Percentiles rank a stretch among this genome's conserved stretches.
Conservation (phyloP, 148 eudicot genomes). For the Cornus kousa region DNA sequence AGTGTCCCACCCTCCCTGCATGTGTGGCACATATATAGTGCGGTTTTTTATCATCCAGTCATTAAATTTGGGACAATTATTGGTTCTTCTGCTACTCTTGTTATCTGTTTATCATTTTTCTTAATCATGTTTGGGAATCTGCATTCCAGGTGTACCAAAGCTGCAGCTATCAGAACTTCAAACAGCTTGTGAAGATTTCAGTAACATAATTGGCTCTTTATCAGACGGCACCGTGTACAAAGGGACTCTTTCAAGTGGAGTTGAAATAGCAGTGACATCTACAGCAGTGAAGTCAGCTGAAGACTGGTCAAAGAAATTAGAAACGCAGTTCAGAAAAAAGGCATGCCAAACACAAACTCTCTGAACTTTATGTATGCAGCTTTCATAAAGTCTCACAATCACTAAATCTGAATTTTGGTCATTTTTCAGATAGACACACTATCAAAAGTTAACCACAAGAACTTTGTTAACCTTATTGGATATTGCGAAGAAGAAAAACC, state of each 20-base stretch:
- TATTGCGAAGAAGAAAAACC: constrained; percentile 84
- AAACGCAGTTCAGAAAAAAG: constrained; percentile 73
- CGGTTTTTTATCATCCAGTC: not conserved
- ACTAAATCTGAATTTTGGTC: constrained; percentile 4
- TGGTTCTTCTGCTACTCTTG: not conserved
- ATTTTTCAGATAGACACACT: constrained; percentile 66
- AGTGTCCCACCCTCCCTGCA: not conserved
- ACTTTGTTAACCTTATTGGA: constrained; percentile 88
- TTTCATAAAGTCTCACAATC: not conserved
- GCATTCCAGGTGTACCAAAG: constrained; percentile 69
- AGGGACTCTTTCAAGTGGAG: constrained; percentile 87
- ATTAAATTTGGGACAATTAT: not conserved
- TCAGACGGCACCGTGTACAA: constrained; percentile 67
- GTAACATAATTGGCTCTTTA: constrained; percentile 72
- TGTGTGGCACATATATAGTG: not conserved
- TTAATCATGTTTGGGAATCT: constrained; percentile 8
- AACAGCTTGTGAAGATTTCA: constrained; percentile 85
- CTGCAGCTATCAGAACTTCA: constrained; percentile 79
- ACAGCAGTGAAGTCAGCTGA: constrained; percentile 50
- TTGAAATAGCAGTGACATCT: constrained; percentile 83
- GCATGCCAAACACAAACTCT: constrained; percentile 25
- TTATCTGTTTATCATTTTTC: not conserved
- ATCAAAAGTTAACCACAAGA: constrained; percentile 92
- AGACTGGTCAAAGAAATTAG: constrained; percentile 61
- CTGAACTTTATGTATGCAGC: not conserved